Evolutionary conservation across 108 stramenopile genomes (phyloP), one percentile per base, ranked within the genome.

Genomic region (Cylindrotheca closterium): DNA sequence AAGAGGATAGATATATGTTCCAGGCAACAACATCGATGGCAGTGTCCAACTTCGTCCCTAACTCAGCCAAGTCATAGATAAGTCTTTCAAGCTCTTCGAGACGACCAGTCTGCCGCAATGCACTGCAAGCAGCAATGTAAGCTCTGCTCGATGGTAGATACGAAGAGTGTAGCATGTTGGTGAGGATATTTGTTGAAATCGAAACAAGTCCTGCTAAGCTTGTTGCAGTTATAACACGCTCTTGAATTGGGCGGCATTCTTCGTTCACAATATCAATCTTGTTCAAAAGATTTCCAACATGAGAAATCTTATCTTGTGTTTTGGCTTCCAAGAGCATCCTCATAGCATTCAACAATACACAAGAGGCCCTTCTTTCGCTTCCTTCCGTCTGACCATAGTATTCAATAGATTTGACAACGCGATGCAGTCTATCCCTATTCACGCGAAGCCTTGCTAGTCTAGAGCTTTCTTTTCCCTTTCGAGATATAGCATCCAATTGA

Each of bases 1-100:
- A 53, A 1, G 84, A 54, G 12, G 82, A 81, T 53, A 92, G n/a
- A 49, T 85, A 92, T 0, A 83, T 66, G 56, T 92, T 92, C 53
- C 85, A 84, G 8, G 84, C 82, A n/a, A 81, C 46, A 26, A 42
- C 37, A 63, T 25, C 48, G 15, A 29, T 34, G 29, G 33, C 17
- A 29, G 30, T 1, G 26, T 67, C 18, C 21, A 37, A 47, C 8
- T 34, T 60, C 18, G 18, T 21, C 32, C 29, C 53, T 30, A 70
- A 60, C 17, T 47, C 62, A n/a, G 68, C 84, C 28, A 79, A 55
- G 24, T 75, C 55, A 0, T 56, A 15, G 2, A 84, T 52, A 7
- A 79, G 48, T 37, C 71, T 55, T 53, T 80, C 77, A 19, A 84
- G 34, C 28, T 60, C 18, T 23, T 73, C 60, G 42, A 77, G 30